Evolutionary conservation across 75 land plant species (phyloP).

Genomic region (Picea sitchensis): DNA sequence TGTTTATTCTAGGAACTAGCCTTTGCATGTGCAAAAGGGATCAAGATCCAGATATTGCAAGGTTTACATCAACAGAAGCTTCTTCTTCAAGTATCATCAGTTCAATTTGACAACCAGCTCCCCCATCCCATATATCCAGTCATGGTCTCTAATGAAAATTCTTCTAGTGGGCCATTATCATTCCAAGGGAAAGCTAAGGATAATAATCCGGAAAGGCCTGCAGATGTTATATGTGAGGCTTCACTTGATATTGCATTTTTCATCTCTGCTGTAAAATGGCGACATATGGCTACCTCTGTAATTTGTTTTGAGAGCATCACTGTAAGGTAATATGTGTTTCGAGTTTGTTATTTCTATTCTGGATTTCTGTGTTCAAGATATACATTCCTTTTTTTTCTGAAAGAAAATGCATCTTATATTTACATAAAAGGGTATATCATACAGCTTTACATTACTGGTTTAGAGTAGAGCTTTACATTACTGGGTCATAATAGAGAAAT

Average conservation of each 20-base stretch:
- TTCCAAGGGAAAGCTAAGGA: constrained; percentile 6
- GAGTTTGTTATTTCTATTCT: background rate
- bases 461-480: too few relatives aligned
- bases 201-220: constrained; percentile 3
- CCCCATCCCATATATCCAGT: constrained; percentile 73
- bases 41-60: constrained; percentile 50
- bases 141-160: constrained; percentile 58
- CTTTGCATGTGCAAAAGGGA: constrained; percentile 68
- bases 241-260: constrained; percentile 47
- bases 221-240: constrained; percentile 14
- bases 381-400: background rate
- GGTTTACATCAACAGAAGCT: constrained; percentile 69
- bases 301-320: constrained; percentile 72
- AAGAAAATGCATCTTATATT: too few relatives aligned
- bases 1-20: constrained; percentile 61
- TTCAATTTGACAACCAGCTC: constrained; percentile 94
- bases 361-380: background rate
- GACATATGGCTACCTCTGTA: constrained; percentile 49
- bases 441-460: too few relatives aligned
- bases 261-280: constrained; percentile 67
- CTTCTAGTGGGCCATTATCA: constrained; percentile 11
- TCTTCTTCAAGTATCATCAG: constrained; percentile 39
- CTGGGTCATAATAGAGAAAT: too few relatives aligned
- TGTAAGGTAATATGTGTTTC: constrained; percentile 43
- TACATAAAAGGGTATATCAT: too few relatives aligned